Conservation (phyloP, 208 protist genomes). For the Sergeia podlipaevii region DNA sequence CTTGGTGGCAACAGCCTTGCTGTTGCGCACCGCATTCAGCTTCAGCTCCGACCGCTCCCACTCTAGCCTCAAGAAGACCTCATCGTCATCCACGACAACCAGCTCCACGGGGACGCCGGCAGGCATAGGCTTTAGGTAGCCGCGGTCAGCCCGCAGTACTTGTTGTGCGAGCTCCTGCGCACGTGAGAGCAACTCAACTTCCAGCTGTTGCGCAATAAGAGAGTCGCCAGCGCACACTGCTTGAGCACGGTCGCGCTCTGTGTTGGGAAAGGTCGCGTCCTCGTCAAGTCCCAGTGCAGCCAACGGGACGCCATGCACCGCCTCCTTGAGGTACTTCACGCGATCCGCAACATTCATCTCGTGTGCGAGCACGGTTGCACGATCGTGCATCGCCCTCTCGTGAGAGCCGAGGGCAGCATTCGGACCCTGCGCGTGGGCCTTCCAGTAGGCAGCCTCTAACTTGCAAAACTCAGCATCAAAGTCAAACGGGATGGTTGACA, state of each 20-base stretch:
- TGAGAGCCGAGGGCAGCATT: constrained; percentile 19
- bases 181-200: constrained; percentile 31
- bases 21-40: constrained; percentile 17
- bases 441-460: constrained; percentile 17
- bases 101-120: constrained; percentile 50
- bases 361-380: constrained; percentile 38
- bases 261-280: constrained; percentile 32
- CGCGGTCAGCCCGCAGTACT: constrained; percentile 21
- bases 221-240: constrained; percentile 12
- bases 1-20: constrained; percentile 19
- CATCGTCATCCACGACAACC: constrained; percentile 33
- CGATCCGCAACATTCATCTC: constrained; percentile 41
- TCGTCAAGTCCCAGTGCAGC: constrained; percentile 40
- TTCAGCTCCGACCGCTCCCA: constrained; percentile 29
- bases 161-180: constrained; percentile 31
- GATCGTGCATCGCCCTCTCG: constrained; percentile 23
- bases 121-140: constrained; percentile 34
- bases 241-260: constrained; percentile 32
- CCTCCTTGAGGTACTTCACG: constrained; percentile 22
- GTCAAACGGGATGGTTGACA: constrained; percentile 17
- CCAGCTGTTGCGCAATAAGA: constrained; percentile 17
- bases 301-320: constrained; percentile 43
- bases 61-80: constrained; percentile 29
- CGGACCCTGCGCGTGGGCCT: constrained; percentile 20
- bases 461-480: constrained; percentile 23